Evolutionary conservation across 2,329 filamentous ascomycete species (phyloP), one percentile per base, ranked within the genome.

Genomic region (Leptographium radiaticola): DNA sequence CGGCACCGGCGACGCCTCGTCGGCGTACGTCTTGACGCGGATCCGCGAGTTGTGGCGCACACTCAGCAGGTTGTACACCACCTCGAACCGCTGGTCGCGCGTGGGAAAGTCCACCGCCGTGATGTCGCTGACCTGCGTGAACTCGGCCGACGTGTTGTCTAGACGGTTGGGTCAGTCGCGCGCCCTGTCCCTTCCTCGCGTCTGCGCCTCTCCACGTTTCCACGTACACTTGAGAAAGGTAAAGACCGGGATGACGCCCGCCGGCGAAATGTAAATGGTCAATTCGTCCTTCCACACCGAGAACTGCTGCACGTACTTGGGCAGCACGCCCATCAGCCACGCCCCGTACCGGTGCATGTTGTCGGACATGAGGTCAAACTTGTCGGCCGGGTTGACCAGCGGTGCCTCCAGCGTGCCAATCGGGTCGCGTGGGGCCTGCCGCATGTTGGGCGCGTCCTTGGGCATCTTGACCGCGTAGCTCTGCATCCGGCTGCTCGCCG

Each of bases 271-370:
- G 71, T 94, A 91, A 68, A 96, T 88, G 63, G 86, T 89, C 67
- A 98, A 82, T 72, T 98, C 93, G 68, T 98, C 93, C 75, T 98
- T 98, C 93, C 93, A 98, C 54, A 98, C 91, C 13, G 90, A 95
- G 75, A 97, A 97, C 74, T 98, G 93, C 75, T 98, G 94, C 64
- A 98, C 81, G 72, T 95, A 96, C 77, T 96, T 97, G 64, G 93
- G 94, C 66, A 98, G 73, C 70, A 88, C 95, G 62, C 89, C 90
- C 81, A 98, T 91, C 65, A 98, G 75, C 80, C 95, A 98, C 66
- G 94, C 83, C 65, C 93, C 93, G 67, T 98, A 98, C 65, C 83
- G 86, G 77, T 98, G 93, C 67, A 97, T 76, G 66, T 84, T 80
- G 61, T 95, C 87, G 62, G 87, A 81, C 74, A 91, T 93, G 67